A percentile compares a stretch with the other conserved stretches of the same genome.
phyloP scores from a whole-genome alignment of 2,329 filamentous ascomycete genomes.

The Xylaria sp. region DNA sequence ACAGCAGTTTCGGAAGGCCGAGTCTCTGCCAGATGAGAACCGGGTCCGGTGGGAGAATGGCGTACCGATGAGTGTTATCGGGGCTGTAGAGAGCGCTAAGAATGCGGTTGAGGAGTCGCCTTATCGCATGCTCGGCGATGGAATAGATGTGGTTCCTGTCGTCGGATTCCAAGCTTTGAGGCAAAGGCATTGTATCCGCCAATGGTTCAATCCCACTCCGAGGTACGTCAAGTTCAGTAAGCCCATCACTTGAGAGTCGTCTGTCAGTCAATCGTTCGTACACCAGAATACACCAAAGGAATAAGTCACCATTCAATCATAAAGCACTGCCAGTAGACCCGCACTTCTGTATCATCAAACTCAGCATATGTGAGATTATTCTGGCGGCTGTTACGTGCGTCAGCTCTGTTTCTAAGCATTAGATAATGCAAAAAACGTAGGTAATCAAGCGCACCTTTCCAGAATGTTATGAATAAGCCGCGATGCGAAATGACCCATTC shows the following conservation, averaged over 20 bases:
- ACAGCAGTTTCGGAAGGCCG: conserved; percentile 46
- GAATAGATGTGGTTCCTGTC: conserved; percentile 52
- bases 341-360: conserved; percentile 58
- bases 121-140: conserved; percentile 55
- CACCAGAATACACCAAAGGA: neutral
- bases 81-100: conserved; percentile 54
- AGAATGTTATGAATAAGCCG: conserved; percentile 47
- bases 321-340: conserved; percentile 77
- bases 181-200: conserved; percentile 51
- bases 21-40: conserved; percentile 44
- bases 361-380: conserved; percentile 37
- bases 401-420: neutral
- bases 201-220: conserved; percentile 53
- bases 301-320: conserved; percentile 72
- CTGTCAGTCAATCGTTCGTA: conserved; percentile 13
- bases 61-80: conserved; percentile 41
- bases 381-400: conserved; percentile 33
- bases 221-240: conserved; percentile 67
- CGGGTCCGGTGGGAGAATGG: conserved; percentile 37
- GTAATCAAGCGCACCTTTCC: conserved; percentile 43
- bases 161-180: conserved; percentile 49
- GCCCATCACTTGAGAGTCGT: conserved; percentile 65
- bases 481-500: conserved; percentile 49
- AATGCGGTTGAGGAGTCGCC: conserved; percentile 55
- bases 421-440: neutral